Conservation (phyloP, 1,284 basidiomycete genomes). For the Fomitopsis pinicola region DNA sequence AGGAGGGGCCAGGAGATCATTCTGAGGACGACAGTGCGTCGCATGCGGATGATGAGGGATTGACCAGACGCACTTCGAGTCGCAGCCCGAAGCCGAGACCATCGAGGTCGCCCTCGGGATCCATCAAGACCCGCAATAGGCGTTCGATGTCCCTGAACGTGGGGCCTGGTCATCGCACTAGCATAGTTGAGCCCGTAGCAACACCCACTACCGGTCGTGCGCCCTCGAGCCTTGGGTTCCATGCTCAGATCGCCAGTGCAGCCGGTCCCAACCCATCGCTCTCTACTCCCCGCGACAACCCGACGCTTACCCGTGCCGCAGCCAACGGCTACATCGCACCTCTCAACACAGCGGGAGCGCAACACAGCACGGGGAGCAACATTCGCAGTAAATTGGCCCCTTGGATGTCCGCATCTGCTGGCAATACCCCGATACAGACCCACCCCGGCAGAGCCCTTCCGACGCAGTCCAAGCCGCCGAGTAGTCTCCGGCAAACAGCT, state of each 20-base stretch:
- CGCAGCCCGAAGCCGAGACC: constrained; percentile 14
- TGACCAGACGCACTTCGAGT: constrained; percentile 6
- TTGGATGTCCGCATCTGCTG: constrained; percentile 36
- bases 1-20: constrained; percentile 27
- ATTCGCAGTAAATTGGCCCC: constrained; percentile 48
- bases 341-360: constrained; percentile 26
- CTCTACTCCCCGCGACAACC: constrained; percentile 25
- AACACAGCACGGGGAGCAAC: constrained; percentile 35
- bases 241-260: constrained; percentile 10
- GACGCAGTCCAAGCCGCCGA: neutral
- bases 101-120: constrained; percentile 16
- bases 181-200: constrained; percentile 5
- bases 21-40: constrained; percentile 26
- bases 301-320: constrained; percentile 36
- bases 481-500: constrained; percentile 46
- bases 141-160: constrained; percentile 62
- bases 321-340: constrained; percentile 40
- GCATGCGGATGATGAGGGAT: constrained; percentile 17
- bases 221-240: neutral
- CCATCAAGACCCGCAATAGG: constrained; percentile 42
- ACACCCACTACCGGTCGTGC: neutral
- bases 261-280: constrained; percentile 10
- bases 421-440: constrained; percentile 18
- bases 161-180: constrained; percentile 20
- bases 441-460: constrained; percentile 18